These are phyloP conservation scores for Gastrodia elata DNA, from an alignment of 106 monocot genomes.

Conservation along the genomic window DNA sequence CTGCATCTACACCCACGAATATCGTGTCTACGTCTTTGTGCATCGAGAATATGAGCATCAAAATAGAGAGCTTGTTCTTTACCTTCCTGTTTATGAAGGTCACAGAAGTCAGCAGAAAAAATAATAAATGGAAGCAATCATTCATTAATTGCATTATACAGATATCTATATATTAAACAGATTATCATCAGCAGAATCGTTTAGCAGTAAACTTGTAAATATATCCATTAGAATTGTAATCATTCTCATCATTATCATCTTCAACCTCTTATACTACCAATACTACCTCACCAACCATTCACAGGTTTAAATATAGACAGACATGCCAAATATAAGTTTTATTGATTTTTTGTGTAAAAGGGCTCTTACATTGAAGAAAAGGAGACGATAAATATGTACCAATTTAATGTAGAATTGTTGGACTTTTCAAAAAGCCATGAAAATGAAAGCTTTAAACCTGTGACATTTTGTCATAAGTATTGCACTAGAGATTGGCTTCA, in stretches of 20 bases:
- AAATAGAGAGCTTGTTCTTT: constrained; percentile 98
- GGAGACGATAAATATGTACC: no score
- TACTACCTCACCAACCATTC: not conserved
- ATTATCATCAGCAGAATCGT: not conserved
- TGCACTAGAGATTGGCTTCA: not conserved
- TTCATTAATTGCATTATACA: not conserved
- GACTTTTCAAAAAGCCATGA: no score
- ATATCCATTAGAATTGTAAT: not conserved
- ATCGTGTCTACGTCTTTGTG: constrained; percentile 89
- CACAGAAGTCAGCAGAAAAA: not conserved
- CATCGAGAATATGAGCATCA: constrained; percentile 87
- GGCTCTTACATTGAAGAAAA: not conserved
- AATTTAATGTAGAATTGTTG: no score
- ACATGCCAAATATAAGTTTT: not conserved
- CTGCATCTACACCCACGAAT: constrained; percentile 88
- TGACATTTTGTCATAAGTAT: not conserved
- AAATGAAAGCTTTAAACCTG: not conserved
- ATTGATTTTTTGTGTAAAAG: no score
- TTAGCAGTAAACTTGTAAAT: not conserved
- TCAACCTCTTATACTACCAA: not conserved
- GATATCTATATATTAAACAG: not conserved
- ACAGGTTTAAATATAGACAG: not conserved
- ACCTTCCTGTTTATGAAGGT: constrained; percentile 50
- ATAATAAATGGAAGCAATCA: no score
- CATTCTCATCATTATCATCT: not conserved